Evolutionary conservation across 192 early-diverging fungal species (phyloP), one percentile per base, ranked within the genome.

Genomic region (Coemansia furcata): DNA sequence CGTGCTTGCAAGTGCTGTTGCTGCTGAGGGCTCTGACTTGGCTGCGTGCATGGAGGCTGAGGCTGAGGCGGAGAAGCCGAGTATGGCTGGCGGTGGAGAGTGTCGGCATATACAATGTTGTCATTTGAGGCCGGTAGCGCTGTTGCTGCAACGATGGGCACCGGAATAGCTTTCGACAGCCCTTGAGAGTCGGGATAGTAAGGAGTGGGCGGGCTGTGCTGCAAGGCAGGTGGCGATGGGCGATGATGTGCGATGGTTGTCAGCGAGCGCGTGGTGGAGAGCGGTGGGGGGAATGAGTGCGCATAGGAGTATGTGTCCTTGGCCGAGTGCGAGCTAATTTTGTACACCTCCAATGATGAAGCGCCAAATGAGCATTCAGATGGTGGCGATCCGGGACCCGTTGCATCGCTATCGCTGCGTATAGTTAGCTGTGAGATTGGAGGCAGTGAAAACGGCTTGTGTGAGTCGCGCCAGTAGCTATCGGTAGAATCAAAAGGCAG

Each of bases 381-480:
- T 11, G 73, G 62, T 14, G 68, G 54, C 29, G 73, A 63, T 62
- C 65, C 43, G 38, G 62, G 39, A 15, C 66, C 21, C 19, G 55
- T 46, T 57, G 32, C 14, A 38, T 29, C 40, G 44, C 46, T 44
- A 36, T n/a, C 30, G 39, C 65, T 57, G 23, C 14, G 29, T 40
- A 57, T 64, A 33, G 14, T 73, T 50, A 80, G 40, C 62, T 75
- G 78, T 23, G 73, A 66, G 47, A 80, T 80, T 30, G 78, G 67
- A 21, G 78, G 78, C 49, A 80, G 73, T 3, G 60, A 30, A 30
- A 47, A 62, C 9, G 19, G 61, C 10, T 26, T 63, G 74, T 23
- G 33, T 1, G 49, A 26, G 57, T 30, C 60, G 32, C 21, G 62
- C 59, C 63, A 72, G 36, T 52, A 35, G 14, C 42, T 63, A 37